Evolutionary conservation across 345 rosid species (phyloP).

Genomic region (Bretschneidera sinensis): DNA sequence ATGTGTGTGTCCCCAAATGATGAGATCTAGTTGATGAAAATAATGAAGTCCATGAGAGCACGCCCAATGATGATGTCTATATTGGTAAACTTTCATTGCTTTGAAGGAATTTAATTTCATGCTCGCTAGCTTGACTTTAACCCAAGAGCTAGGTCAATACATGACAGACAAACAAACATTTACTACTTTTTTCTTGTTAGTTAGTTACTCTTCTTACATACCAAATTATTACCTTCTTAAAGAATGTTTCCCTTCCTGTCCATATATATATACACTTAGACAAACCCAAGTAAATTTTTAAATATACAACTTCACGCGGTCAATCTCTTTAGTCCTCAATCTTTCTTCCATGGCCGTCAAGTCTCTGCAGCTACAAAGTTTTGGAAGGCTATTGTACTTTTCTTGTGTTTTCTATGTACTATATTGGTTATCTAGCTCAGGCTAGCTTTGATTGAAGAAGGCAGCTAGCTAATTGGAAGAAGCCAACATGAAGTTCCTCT

Average conservation of each 20-base stretch:
- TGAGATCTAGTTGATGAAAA: slow-evolving; percentile 11
- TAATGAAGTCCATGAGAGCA: slow-evolving; percentile 35
- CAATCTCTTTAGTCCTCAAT: no score
- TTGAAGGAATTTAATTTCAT: slow-evolving; percentile 31
- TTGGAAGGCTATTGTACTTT: no score
- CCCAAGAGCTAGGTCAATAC: slow-evolving; percentile 27
- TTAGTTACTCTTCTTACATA: slow-evolving; percentile 21
- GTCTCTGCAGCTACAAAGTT: no score
- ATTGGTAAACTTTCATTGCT: slow-evolving; percentile 31
- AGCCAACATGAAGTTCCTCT: no score
- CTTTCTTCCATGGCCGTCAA: no score
- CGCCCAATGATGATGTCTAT: slow-evolving; percentile 56
- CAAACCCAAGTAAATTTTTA: no score
- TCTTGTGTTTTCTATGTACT: no score
- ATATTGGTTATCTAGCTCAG: no score
- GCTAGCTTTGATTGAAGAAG: no score
- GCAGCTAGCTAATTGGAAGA: no score
- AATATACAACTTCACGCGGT: no score
- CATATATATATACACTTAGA: slow-evolving; percentile 10
- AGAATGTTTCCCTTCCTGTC: slow-evolving; percentile 11
- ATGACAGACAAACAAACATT: slow-evolving; percentile 20
- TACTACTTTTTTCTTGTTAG: no score
- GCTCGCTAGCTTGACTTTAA: slow-evolving; percentile 39
- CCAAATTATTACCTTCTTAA: slow-evolving; percentile 10
- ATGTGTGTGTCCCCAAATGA: background rate